Percentiles rank a stretch among this genome's conserved stretches.
Conservation (phyloP, 2,329 filamentous ascomycete genomes). For the Pseudodiploospora longispora region DNA sequence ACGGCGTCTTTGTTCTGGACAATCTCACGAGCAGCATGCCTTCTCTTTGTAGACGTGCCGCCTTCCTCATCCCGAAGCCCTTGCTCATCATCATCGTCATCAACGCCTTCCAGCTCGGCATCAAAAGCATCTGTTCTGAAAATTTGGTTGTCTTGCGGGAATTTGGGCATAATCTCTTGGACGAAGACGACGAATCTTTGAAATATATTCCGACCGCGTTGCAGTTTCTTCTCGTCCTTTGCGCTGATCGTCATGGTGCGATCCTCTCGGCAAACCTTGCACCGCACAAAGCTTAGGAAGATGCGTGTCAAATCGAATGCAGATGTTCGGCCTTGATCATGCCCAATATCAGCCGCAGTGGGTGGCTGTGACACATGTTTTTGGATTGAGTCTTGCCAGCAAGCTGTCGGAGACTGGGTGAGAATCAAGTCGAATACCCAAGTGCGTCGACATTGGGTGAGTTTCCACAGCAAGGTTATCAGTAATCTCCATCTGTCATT, state of each 20-base stretch:
- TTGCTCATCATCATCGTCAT: conserved; percentile 10
- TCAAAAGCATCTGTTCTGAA: conserved; percentile 17
- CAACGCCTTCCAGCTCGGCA: conserved; percentile 11
- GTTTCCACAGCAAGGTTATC: conserved; percentile 21
- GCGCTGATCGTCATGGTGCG: conserved; percentile 12
- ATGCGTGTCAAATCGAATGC: conserved; percentile 23
- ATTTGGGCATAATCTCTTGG: conserved; percentile 14
- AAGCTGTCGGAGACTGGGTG: conserved; percentile 9
- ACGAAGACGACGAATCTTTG: conserved; percentile 21
- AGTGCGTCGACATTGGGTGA: conserved; percentile 20
- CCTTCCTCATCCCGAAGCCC: not conserved
- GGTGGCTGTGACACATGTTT: not conserved
- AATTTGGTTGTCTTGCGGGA: conserved; percentile 26
- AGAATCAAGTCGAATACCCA: conserved; percentile 17
- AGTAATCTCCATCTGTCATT: conserved; percentile 22
- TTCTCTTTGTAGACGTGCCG: conserved; percentile 13
- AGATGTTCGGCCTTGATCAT: conserved; percentile 9
- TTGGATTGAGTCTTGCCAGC: conserved; percentile 10
- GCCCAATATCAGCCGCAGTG: not conserved
- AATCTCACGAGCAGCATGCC: conserved; percentile 20
- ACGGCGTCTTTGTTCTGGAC: conserved; percentile 32
- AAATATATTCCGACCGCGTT: conserved; percentile 9
- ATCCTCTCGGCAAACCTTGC: conserved; percentile 15
- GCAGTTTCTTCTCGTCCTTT: conserved; percentile 13
- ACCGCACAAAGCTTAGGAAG: conserved; percentile 22